These are phyloP conservation scores for Cladosporium austrohemisphaericum DNA, from an alignment of 2,329 filamentous ascomycete species.

Conservation along the genomic window DNA sequence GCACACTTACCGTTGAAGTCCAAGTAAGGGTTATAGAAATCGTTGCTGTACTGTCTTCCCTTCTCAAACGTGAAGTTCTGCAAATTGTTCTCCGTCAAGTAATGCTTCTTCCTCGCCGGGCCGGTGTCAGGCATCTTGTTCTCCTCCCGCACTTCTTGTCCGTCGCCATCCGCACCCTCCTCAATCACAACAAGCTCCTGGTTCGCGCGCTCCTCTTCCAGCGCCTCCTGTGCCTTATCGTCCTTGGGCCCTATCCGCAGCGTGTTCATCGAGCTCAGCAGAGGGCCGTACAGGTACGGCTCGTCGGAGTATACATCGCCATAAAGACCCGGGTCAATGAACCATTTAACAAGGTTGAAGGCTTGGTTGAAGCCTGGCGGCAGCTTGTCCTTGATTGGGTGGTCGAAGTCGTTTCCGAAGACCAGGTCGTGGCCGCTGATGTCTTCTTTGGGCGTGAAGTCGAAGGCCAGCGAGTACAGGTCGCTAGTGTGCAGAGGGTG, in stretches of 20 bases:
- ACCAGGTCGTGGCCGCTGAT: slow-evolving; percentile 72
- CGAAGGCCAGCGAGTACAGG: slow-evolving; percentile 80
- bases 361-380: slow-evolving; percentile 84
- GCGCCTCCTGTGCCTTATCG: slow-evolving; percentile 31
- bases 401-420: slow-evolving; percentile 94
- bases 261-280: slow-evolving; percentile 74
- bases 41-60: slow-evolving; percentile 58
- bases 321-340: slow-evolving; percentile 85
- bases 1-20: slow-evolving; percentile 65
- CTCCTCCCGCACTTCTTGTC: slow-evolving; percentile 38
- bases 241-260: slow-evolving; percentile 60
- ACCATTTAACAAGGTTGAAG: slow-evolving; percentile 81
- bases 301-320: slow-evolving; percentile 84
- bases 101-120: slow-evolving; percentile 56
- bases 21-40: slow-evolving; percentile 90
- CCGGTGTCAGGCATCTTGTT: slow-evolving; percentile 39
- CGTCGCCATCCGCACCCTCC: slow-evolving; percentile 47
- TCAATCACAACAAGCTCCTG: slow-evolving; percentile 61
- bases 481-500: slow-evolving; percentile 66
- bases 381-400: slow-evolving; percentile 78
- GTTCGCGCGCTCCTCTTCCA: slow-evolving; percentile 43
- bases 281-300: slow-evolving; percentile 81
- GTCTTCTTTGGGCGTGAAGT: slow-evolving; percentile 66
- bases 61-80: slow-evolving; percentile 59
- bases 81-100: slow-evolving; percentile 54